Evolutionary conservation across 768 basidiomycete genomes (phyloP), one percentile per base, ranked within the genome.

Genomic region (Hygrophoropsis aurantiaca): DNA sequence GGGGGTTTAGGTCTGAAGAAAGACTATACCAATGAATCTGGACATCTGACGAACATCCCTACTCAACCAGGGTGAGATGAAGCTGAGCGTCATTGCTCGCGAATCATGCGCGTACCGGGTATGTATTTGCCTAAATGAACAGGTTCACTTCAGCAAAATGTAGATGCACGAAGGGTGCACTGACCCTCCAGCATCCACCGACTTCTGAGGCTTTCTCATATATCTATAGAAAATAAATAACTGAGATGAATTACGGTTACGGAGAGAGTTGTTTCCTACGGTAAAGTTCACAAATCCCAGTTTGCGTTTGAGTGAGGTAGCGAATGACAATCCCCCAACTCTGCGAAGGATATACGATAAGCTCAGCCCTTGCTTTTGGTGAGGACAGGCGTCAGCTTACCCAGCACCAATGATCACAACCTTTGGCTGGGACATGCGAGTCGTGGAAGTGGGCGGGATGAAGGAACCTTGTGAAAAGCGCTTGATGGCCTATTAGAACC

Each of bases 101-200:
- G 5, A 42, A 10, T 47, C 24, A 19, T 5, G 15, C 33, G n/a
- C 2, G 10, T 23, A 53, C 60, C 16, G 59, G 58, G 26, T 64
- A 63, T 30, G 58, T 56, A 36, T 63, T 68, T 4, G 50, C 66
- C 66, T 69, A 46, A n/a, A 35, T 19, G n/a, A 26, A 42, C 13
- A 23, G 1, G n/a, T n/a, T n/a, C n/a, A n/a, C 40, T 16, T 35
- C 21, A 19, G 27, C 15, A 20, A 20, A 20, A 49, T 11, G 21
- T 49, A 33, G 24, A 7, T 13, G 15, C 11, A 21, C 13, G 25
- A 11, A 16, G n/a, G 41, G 9, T 25, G 9, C 26, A 65, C 76
- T 51, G 46, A 80, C 78, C 50, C 75, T 66, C 78, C 79, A 80
- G 24, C 75, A 76, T 30, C 78, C 77, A 9, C 79, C 79, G 15